phyloP scores from a whole-genome alignment of 208 protist species.

The Tritrichomonas foetus region DNA sequence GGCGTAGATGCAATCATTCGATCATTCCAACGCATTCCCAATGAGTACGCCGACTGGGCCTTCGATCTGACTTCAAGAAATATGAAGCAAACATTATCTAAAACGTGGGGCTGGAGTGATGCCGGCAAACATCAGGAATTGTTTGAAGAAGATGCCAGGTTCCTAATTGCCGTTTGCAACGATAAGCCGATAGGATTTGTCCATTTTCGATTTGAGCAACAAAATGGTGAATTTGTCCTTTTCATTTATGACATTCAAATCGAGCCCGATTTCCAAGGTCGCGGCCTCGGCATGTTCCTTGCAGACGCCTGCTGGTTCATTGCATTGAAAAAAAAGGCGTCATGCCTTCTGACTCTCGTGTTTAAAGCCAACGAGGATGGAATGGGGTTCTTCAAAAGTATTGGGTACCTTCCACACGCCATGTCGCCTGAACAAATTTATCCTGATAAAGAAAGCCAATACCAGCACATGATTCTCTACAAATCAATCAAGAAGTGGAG shows the following conservation, averaged over 20 bases:
- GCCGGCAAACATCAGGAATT: background rate
- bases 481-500: no score
- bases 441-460: background rate
- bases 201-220: background rate
- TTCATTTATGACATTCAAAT: conserved; percentile 7
- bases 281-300: background rate
- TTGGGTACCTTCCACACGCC: background rate
- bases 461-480: background rate
- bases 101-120: background rate
- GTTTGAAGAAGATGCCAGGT: background rate
- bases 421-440: background rate
- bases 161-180: background rate
- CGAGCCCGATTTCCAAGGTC: background rate
- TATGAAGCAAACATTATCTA: background rate
- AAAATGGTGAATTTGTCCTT: background rate
- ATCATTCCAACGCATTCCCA: background rate
- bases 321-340: background rate
- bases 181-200: background rate
- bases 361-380: background rate
- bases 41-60: background rate
- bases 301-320: background rate
- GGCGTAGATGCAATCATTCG: background rate
- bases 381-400: background rate
- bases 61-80: background rate
- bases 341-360: background rate